Conservation (phyloP, 2,329 filamentous ascomycete species). For the Pyrenophora seminiperda region DNA sequence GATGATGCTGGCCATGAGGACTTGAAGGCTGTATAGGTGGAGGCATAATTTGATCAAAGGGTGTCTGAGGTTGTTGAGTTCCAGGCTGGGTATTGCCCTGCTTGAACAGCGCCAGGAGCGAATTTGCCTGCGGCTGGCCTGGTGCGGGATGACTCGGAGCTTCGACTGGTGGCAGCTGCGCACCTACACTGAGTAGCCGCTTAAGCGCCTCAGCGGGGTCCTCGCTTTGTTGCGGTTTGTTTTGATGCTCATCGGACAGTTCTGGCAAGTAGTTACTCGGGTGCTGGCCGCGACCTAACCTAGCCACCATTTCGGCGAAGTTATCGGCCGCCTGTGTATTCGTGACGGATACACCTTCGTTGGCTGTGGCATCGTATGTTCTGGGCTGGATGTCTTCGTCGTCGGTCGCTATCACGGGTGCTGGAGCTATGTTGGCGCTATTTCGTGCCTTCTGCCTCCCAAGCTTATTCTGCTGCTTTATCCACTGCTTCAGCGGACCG, state of each 20-base stretch:
- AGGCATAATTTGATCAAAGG: constrained; percentile 59
- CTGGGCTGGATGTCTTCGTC: constrained; percentile 38
- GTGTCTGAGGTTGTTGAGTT: constrained; percentile 48
- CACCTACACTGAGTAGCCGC: constrained; percentile 54
- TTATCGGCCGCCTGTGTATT: constrained; percentile 24
- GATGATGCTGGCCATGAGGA: constrained; percentile 60
- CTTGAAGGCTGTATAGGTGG: constrained; percentile 61
- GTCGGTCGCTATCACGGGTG: constrained; percentile 35
- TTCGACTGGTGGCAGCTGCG: constrained; percentile 41
- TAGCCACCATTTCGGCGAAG: constrained; percentile 41
- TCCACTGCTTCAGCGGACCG: constrained; percentile 84
- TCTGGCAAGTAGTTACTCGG: constrained; percentile 40
- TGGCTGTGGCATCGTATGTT: constrained; percentile 35
- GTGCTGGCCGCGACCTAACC: constrained; percentile 34
- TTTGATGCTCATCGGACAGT: constrained; percentile 30
- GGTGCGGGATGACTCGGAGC: constrained; percentile 42
- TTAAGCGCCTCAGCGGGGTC: constrained; percentile 61
- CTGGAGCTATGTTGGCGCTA: constrained; percentile 23
- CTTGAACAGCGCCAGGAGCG: constrained; percentile 62
- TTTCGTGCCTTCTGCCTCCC: constrained; percentile 58
- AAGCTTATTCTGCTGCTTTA: constrained; percentile 79
- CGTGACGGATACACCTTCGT: constrained; percentile 20
- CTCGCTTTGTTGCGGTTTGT: constrained; percentile 27
- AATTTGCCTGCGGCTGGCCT: constrained; percentile 43
- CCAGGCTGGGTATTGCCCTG: constrained; percentile 31